Conservation (phyloP, 139 green algal species). For the Chlamydomonas sp. region DNA sequence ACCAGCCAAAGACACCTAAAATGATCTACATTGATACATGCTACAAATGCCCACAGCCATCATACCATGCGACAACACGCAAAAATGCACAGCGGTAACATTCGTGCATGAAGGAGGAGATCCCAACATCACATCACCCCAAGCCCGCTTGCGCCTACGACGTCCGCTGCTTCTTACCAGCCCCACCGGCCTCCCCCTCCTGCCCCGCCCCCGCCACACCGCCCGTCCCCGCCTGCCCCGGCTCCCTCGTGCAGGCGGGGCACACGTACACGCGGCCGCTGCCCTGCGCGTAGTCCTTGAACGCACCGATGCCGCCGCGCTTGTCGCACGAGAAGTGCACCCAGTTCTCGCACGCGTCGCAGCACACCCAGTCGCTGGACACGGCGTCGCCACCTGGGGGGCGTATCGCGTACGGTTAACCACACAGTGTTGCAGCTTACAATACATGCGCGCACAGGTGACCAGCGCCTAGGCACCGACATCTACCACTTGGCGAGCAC, state of each 20-base stretch:
- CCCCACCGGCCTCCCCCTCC: slow-evolving; percentile 1
- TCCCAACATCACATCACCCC: no score
- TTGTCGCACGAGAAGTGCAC: slow-evolving; percentile 74
- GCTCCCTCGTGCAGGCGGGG: slow-evolving; percentile 49
- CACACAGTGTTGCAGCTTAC: no score
- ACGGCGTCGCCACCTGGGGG: slow-evolving; percentile 39
- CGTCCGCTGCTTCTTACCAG: slow-evolving; percentile 10
- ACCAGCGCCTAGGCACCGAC: no score
- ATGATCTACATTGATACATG: no score
- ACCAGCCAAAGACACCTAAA: no score
- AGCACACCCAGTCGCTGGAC: slow-evolving; percentile 71
- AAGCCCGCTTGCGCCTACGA: not conserved
- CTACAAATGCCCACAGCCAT: no score
- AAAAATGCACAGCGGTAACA: not conserved
- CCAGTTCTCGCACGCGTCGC: slow-evolving; percentile 70
- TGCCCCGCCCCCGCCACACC: no score
- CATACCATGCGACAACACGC: no score
- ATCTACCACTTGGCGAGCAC: no score
- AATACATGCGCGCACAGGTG: no score
- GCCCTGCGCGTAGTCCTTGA: slow-evolving; percentile 66
- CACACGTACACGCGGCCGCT: slow-evolving; percentile 62
- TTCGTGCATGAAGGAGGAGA: not conserved
- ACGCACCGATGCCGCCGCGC: slow-evolving; percentile 57
- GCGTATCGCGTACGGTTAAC: no score
- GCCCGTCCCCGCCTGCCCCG: not conserved